Conservation (phyloP, 495 filamentous ascomycete species). For the Penicillium egyptiacum region DNA sequence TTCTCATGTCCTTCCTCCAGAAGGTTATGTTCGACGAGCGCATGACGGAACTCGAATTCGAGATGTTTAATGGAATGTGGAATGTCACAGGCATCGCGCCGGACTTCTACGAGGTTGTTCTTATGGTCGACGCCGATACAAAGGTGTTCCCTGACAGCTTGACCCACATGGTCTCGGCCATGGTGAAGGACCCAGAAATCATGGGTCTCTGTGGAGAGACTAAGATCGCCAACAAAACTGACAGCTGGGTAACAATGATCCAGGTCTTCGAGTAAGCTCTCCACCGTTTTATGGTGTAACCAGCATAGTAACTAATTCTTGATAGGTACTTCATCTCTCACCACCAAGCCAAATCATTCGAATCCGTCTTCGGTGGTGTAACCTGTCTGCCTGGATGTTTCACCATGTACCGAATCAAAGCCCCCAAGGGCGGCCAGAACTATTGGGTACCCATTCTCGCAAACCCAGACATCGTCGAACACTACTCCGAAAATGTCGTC, state of each 20-base stretch:
- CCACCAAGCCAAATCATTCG: slow-evolving; percentile 94
- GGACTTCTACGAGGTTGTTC: slow-evolving; percentile 94
- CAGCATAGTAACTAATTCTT: slow-evolving; percentile 13
- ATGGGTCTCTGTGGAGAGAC: slow-evolving; percentile 99
- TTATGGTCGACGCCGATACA: slow-evolving; percentile 99
- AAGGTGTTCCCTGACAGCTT: slow-evolving; percentile 98
- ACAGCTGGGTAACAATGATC: slow-evolving; percentile 95
- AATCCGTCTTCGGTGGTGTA: slow-evolving; percentile 98
- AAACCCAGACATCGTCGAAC: slow-evolving; percentile 97
- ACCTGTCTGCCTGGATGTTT: slow-evolving; percentile 99
- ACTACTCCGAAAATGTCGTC: slow-evolving; percentile 99
- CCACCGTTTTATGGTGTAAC: neutral
- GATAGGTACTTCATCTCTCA: slow-evolving; percentile 91
- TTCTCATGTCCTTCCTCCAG: slow-evolving; percentile 98
- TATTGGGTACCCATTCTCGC: slow-evolving; percentile 99
- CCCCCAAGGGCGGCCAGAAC: slow-evolving; percentile 96
- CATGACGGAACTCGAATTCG: slow-evolving; percentile 99
- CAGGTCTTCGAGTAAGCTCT: slow-evolving; percentile 87
- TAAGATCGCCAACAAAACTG: slow-evolving; percentile 97
- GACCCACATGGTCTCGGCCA: slow-evolving; percentile 97
- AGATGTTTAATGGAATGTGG: slow-evolving; percentile 99
- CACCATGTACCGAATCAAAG: slow-evolving; percentile 99
- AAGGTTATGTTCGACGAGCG: slow-evolving; percentile 99
- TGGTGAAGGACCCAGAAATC: slow-evolving; percentile 98
- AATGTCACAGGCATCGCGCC: slow-evolving; percentile 96